Conservation (phyloP, 208 protist species). For the Trichomonas vaginalis region DNA sequence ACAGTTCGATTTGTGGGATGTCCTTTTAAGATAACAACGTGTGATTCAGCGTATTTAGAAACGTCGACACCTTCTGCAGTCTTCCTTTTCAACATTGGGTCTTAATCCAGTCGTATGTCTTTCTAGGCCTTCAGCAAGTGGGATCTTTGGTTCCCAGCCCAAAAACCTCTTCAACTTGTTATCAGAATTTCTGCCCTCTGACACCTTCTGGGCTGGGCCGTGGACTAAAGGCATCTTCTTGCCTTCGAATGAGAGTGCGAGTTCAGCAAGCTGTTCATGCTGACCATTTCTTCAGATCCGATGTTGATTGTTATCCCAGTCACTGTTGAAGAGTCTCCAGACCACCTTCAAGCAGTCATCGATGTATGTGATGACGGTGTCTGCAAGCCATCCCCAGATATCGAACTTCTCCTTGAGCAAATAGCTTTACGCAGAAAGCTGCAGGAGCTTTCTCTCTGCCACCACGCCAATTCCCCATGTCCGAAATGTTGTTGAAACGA, state of each 20-base stretch:
- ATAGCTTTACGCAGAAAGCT: conserved; percentile 57
- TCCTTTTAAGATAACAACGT: background rate
- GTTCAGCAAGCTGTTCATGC: conserved; percentile 54
- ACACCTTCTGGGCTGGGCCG: conserved; percentile 50
- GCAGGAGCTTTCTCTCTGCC: conserved; percentile 61
- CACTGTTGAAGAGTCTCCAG: conserved; percentile 41
- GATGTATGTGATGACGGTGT: conserved; percentile 55
- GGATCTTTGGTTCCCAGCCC: conserved; percentile 49
- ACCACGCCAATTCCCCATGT: conserved; percentile 57
- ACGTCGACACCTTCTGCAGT: background rate
- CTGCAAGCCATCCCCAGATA: conserved; percentile 61
- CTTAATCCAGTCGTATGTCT: conserved; percentile 55
- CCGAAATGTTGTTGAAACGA: conserved; percentile 65
- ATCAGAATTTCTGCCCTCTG: conserved; percentile 55
- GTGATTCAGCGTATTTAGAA: background rate
- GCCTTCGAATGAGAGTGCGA: conserved; percentile 44
- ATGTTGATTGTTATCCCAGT: conserved; percentile 54
- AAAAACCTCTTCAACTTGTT: conserved; percentile 54
- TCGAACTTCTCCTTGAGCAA: conserved; percentile 42
- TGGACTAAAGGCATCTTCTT: conserved; percentile 50
- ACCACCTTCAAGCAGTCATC: conserved; percentile 56
- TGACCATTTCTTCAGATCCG: conserved; percentile 54
- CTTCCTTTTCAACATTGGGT: conserved; percentile 20
- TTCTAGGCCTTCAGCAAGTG: conserved; percentile 48
- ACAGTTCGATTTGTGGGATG: background rate